phyloP scores from a whole-genome alignment of 805 yeast genomes.

The Suhomyces tanzawaensis region DNA sequence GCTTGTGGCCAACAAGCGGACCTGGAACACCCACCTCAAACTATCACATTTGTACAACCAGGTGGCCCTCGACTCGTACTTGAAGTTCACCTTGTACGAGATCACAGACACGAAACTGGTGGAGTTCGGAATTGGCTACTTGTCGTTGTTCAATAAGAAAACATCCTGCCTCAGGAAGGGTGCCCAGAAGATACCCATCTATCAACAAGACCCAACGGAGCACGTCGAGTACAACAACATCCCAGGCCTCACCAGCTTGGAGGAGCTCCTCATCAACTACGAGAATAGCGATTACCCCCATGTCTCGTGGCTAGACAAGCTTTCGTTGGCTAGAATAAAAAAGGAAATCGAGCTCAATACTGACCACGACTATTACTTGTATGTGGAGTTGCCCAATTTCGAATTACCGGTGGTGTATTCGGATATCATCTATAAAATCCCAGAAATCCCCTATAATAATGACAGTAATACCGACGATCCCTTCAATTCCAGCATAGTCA shows the following conservation, averaged over 20 bases:
- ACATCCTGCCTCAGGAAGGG: conserved; percentile 68
- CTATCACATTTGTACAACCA: conserved; percentile 73
- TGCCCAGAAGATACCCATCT: conserved; percentile 48
- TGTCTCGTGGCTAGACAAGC: conserved; percentile 71
- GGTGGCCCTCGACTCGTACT: conserved; percentile 58
- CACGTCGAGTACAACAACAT: conserved; percentile 19
- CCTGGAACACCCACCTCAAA: conserved; percentile 73
- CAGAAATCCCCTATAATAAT: conserved; percentile 11
- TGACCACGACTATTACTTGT: conserved; percentile 24
- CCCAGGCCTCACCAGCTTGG: conserved; percentile 35
- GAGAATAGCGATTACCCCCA: conserved; percentile 64
- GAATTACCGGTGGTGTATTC: conserved; percentile 72
- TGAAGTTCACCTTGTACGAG: conserved; percentile 68
- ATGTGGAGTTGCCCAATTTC: conserved; percentile 54
- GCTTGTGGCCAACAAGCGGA: conserved; percentile 34
- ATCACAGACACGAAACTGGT: conserved; percentile 51
- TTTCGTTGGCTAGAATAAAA: conserved; percentile 48
- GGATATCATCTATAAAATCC: conserved; percentile 28
- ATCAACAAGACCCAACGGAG: conserved; percentile 6
- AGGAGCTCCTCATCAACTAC: conserved; percentile 54
- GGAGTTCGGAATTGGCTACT: conserved; percentile 59
- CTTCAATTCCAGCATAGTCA: conserved; percentile 27
- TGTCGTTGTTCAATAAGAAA: conserved; percentile 53
- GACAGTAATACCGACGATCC: conserved; percentile 15
- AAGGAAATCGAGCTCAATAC: conserved; percentile 3